Base-by-base conservation (phyloP, 2,329 filamentous ascomycete species). In the Alternaria hordeiaustralica region DNA sequence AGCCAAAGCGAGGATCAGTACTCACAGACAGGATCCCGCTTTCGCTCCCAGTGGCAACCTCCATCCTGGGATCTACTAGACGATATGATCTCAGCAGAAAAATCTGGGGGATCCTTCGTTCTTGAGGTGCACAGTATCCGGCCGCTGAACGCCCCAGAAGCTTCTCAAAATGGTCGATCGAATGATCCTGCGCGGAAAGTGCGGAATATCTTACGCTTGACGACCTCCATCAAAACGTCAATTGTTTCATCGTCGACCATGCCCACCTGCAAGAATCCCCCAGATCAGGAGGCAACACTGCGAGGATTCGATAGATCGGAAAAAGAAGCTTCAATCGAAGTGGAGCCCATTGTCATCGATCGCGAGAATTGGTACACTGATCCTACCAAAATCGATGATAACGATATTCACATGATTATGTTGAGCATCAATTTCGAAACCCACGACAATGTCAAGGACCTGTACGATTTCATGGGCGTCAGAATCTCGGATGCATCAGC, bases 41-140 rank as follows among this genome's bases (percentile, higher is more conserved):
- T 55, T 25, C 67, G 65, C 25, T 25, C 56, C 13, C 8, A 25
- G 30, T 81, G 78, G 78, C 58, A 70, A 25, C 64, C 62, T 6
- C 71, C 70, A 5, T 62, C 64, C 12, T 23, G 44, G 20, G 55
- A 76, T 61, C 50, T 72, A 67, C 41, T 74, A 59, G 20, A 66
- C 47, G 65, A 75, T n/a, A 76, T 78, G 67, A 55, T 79, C 21
- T 58, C 67, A 11, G 64, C 69, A 28, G 50, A 74, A 18, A 60
- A 68, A 8, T 63, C 64, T n/a, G 68, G 66, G n/a, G 64, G 64
- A 30, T 71, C 44, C 4, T 70, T 73, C 25, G 44, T 66, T 23
- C 43, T 74, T 13, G 58, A 71, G 15, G 54, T 72, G 20, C 67
- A 71, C 33, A 58, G 59, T 11, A 67, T 75, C 18, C 62, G 61